Evolutionary conservation across 1,284 basidiomycete genomes (phyloP), one percentile per base, ranked within the genome.

Genomic region (Pisolithus thermaeus): DNA sequence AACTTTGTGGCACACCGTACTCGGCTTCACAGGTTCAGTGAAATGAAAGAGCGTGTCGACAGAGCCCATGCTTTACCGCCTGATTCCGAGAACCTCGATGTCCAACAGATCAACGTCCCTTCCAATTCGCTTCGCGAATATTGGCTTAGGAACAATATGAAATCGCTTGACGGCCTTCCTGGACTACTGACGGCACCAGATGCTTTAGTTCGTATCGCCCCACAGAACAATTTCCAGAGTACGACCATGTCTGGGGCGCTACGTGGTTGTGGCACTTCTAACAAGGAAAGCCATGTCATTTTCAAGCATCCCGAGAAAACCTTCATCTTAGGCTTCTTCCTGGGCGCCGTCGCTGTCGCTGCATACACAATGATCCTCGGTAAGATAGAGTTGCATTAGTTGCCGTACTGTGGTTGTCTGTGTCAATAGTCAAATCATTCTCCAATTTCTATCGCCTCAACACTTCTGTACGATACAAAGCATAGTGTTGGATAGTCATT

Each of bases 131-230:
- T 80, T 46, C 72, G 67, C 53, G 55, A 58, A 4, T 78, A 76
- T 56, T 83, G 81, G 80, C 59, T 62, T 20, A 44, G 51, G 9
- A 56, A 68, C 45, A 83, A 81, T 58, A n/a, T 50, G 42, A 63
- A 59, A 27, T 80, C 78, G 53, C 63, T 81, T 44, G 81, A 83
- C 52, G 80, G 78, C 8, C 67, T 81, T 0, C 67, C 73, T 1
- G 75, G 67, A 0, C 46, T 77, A 12, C 43, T 55, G 3, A 63
- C 59, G 2, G 67, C 56, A 1, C 66, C 64, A 7, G 63, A 58
- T 1, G 52, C 58, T 7, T 38, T 61, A 11, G 50, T 57, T 2
- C 22, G 12, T 12, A 28, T 51, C 50, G 12, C 45, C 0, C 63
- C 56, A 1, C 52, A 51, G 41, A 55, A 30, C 20, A 37, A 51